These are phyloP conservation scores for Suhomyces atakaporum DNA, from an alignment of 1,139 yeast genomes.

Conservation along the genomic window DNA sequence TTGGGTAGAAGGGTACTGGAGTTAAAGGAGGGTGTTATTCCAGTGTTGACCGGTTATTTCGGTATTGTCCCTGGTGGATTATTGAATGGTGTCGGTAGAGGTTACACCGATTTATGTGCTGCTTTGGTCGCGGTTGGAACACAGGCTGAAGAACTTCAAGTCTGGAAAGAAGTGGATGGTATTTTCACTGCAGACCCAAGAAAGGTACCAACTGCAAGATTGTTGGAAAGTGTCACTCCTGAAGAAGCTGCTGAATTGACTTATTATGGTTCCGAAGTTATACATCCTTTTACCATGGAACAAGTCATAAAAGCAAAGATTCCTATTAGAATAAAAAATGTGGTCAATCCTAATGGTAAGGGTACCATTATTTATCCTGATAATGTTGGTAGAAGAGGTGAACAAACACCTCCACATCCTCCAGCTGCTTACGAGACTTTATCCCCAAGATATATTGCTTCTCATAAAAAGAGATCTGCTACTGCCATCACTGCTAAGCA, in stretches of 20 bases:
- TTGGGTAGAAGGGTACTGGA: conserved; percentile 58
- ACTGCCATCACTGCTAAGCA: conserved; percentile 96
- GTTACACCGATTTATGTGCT: conserved; percentile 96
- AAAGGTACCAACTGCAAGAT: conserved; percentile 86
- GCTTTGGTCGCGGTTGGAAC: conserved; percentile 93
- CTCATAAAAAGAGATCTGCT: conserved; percentile 70
- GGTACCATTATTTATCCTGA: conserved; percentile 96
- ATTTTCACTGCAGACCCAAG: conserved; percentile 98
- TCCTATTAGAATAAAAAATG: conserved; percentile 95
- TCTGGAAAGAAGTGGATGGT: conserved; percentile 99
- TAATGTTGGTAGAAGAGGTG: conserved; percentile 80
- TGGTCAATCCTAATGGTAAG: conserved; percentile 83
- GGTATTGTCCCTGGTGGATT: conserved; percentile 95
- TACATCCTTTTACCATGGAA: conserved; percentile 98
- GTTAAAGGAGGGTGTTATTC: conserved; percentile 57
- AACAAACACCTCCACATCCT: conserved; percentile 91
- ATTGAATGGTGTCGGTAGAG: conserved; percentile 90
- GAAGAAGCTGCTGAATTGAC: conserved; percentile 98
- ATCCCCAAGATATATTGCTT: conserved; percentile 46
- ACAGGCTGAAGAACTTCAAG: conserved; percentile 89
- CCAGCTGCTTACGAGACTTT: conserved; percentile 70
- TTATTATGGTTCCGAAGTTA: conserved; percentile 95
- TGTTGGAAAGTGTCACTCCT: conserved; percentile 87
- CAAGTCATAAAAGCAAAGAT: conserved; percentile 95
- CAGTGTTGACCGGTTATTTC: conserved; percentile 94